Percentiles rank a stretch among this genome's conserved stretches.
phyloP scores from a whole-genome alignment of 495 filamentous ascomycete species.

The Daldinia bambusicola region DNA sequence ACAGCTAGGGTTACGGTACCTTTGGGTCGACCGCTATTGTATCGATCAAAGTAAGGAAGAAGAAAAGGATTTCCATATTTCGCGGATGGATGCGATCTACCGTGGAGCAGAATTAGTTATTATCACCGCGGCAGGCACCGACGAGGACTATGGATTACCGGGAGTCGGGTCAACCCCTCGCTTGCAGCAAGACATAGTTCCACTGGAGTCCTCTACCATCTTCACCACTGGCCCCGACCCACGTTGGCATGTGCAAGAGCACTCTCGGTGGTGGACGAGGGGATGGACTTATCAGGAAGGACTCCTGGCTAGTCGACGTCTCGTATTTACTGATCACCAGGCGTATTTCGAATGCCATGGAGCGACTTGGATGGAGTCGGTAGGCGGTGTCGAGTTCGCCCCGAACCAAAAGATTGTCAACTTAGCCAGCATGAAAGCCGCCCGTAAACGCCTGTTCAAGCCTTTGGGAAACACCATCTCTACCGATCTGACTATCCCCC shows the following conservation, averaged over 20 bases:
- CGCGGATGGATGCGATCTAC: neutral
- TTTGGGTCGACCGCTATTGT: neutral
- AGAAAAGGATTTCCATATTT: neutral
- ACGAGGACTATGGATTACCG: neutral
- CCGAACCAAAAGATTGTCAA: neutral
- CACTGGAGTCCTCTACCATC: neutral
- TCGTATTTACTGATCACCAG: neutral
- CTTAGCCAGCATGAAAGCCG: neutral
- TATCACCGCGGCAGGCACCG: neutral
- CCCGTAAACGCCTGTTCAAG: neutral
- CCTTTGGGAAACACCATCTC: neutral
- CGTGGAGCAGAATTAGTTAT: neutral
- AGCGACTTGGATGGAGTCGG: neutral
- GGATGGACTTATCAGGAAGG: neutral
- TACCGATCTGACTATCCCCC: neutral
- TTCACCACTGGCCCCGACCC: neutral
- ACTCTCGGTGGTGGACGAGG: slow-evolving; percentile 1
- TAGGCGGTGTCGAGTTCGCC: neutral
- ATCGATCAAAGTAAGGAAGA: neutral
- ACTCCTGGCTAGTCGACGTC: neutral
- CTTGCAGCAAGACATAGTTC: neutral
- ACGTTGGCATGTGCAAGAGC: neutral
- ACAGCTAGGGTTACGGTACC: neutral
- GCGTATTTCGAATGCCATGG: slow-evolving; percentile 1
- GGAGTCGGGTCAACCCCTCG: neutral